Conservation (phyloP, 2,329 filamentous ascomycete genomes). For the Trichoderma koningiopsis region DNA sequence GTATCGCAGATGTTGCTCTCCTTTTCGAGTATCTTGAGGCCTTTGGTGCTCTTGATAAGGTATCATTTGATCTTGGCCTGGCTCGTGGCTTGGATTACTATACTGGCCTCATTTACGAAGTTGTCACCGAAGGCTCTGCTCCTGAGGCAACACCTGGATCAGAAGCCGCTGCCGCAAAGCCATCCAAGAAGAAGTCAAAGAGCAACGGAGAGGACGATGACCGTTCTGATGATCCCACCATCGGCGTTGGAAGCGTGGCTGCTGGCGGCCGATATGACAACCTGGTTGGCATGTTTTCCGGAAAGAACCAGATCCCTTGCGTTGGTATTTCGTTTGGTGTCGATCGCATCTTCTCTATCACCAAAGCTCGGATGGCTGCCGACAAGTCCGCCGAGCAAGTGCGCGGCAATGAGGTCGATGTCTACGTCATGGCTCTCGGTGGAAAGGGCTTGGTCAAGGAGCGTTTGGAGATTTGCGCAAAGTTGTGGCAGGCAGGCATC, state of each 20-base stretch:
- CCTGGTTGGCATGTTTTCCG: conserved; percentile 90
- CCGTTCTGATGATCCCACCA: conserved; percentile 73
- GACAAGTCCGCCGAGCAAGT: conserved; percentile 62
- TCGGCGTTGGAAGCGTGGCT: conserved; percentile 85
- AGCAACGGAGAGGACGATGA: conserved; percentile 61
- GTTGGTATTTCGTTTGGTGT: conserved; percentile 82
- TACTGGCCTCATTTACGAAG: conserved; percentile 88
- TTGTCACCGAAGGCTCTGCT: conserved; percentile 79
- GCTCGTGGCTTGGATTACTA: conserved; percentile 93
- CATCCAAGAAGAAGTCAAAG: conserved; percentile 51
- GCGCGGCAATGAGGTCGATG: conserved; percentile 77
- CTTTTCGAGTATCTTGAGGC: conserved; percentile 82
- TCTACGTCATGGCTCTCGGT: conserved; percentile 93
- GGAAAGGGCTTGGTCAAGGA: conserved; percentile 82
- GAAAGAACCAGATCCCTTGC: conserved; percentile 73
- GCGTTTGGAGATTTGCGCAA: conserved; percentile 76
- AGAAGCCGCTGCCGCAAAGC: conserved; percentile 30
- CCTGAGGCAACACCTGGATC: conserved; percentile 45
- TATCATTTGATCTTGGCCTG: conserved; percentile 88
- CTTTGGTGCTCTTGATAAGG: conserved; percentile 69
- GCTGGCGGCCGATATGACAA: conserved; percentile 92
- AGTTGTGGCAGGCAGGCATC: conserved; percentile 84
- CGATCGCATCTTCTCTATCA: conserved; percentile 92
- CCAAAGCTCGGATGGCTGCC: conserved; percentile 72
- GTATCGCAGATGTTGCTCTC: conserved; percentile 77